Conservation (phyloP, 1,284 basidiomycete species). For the Spongiforma sp. region DNA sequence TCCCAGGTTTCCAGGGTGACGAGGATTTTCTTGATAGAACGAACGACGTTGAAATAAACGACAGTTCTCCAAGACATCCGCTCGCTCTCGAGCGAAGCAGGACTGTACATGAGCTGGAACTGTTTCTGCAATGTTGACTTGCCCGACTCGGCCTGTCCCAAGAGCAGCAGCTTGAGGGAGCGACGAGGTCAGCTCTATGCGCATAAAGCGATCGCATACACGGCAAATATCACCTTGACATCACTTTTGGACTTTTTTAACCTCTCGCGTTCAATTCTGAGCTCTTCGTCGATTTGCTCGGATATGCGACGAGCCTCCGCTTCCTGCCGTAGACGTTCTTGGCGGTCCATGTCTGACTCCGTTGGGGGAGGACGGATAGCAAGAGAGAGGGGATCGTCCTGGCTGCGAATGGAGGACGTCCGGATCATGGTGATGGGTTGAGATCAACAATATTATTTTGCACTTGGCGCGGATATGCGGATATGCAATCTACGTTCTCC, state of each 20-base stretch:
- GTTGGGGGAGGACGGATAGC: conserved; percentile 66
- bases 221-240: conserved; percentile 60
- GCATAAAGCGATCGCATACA: conserved; percentile 18
- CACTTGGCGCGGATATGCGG: background rate
- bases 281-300: conserved; percentile 80
- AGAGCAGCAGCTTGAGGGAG: conserved; percentile 63
- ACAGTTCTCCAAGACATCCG: conserved; percentile 83
- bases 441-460: conserved; percentile 28
- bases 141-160: conserved; percentile 84
- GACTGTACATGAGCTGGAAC: conserved; percentile 86
- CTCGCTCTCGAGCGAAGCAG: conserved; percentile 74
- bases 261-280: conserved; percentile 68
- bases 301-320: conserved; percentile 75
- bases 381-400: conserved; percentile 76
- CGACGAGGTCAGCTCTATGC: conserved; percentile 21
- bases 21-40: conserved; percentile 77
- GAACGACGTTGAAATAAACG: conserved; percentile 82
- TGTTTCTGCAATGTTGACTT: conserved; percentile 86
- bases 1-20: conserved; percentile 70
- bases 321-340: conserved; percentile 62
- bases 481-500: background rate
- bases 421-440: conserved; percentile 54
- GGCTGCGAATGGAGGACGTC: conserved; percentile 69
- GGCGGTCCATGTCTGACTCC: conserved; percentile 71
- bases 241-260: conserved; percentile 69